A percentile compares a stretch with the other conserved stretches of the same genome.
These are phyloP conservation scores for Nitzschia sp. DNA, from an alignment of 108 stramenopile species.

Conservation along the genomic window DNA sequence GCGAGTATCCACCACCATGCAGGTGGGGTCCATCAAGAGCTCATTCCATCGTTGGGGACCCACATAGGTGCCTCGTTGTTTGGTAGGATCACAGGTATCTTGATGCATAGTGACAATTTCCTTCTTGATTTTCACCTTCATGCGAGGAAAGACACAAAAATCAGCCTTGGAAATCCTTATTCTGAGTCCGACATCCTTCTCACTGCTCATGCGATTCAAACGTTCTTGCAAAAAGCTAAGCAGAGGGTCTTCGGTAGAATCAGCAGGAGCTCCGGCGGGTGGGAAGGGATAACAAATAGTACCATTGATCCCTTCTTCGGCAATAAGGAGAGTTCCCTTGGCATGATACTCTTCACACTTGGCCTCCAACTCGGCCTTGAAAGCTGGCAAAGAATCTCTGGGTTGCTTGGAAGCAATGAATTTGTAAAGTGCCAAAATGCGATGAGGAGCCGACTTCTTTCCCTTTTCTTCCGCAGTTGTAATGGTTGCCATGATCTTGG, in stretches of 20 bases:
- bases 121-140: conserved; percentile 68
- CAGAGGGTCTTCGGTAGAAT: conserved; percentile 8
- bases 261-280: neutral
- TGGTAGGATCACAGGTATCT: conserved; percentile 28
- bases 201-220: conserved; percentile 12
- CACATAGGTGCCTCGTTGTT: conserved; percentile 50
- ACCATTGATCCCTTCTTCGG: conserved; percentile 82
- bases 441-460: conserved; percentile 9
- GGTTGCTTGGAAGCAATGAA: conserved; percentile 38
- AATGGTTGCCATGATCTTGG: conserved; percentile 7
- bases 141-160: conserved; percentile 59
- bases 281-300: conserved; percentile 73
- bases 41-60: conserved; percentile 66
- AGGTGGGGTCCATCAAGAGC: conserved; percentile 60
- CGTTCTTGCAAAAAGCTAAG: neutral
- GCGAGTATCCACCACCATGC: conserved; percentile 77
- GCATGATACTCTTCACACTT: conserved; percentile 29
- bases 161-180: conserved; percentile 31
- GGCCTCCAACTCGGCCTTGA: conserved; percentile 27
- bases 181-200: conserved; percentile 34
- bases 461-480: conserved; percentile 6
- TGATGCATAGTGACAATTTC: conserved; percentile 76
- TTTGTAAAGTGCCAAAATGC: conserved; percentile 57
- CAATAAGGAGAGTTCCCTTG: conserved; percentile 65
- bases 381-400: conserved; percentile 8